Evolutionary conservation across 2,329 filamentous ascomycete genomes (phyloP).

Genomic region (Elsinoe arachidis): DNA sequence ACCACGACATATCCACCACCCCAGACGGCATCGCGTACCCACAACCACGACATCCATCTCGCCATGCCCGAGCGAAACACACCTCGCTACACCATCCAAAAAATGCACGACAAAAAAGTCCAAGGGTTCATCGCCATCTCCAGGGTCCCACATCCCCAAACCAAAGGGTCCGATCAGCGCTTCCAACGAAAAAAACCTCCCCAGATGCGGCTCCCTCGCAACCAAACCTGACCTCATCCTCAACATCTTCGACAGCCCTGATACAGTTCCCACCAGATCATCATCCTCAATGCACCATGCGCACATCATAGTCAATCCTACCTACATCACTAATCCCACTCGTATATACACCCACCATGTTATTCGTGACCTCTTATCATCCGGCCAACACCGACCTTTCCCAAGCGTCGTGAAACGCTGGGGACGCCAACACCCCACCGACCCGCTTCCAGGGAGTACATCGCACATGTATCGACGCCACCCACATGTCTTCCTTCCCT

Average conservation of each 20-base stretch:
- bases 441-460: neutral
- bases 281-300: neutral
- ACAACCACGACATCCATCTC: neutral
- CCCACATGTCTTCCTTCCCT: neutral
- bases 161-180: neutral
- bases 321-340: neutral
- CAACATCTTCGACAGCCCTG: neutral
- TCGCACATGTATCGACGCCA: slow-evolving; percentile 6
- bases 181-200: neutral
- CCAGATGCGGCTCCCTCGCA: neutral
- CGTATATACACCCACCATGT: neutral
- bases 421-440: slow-evolving; percentile 9
- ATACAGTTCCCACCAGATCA: neutral
- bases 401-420: slow-evolving; percentile 1
- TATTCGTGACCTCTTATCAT: too few relatives aligned
- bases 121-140: neutral
- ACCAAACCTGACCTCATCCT: slow-evolving; percentile 2
- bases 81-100: neutral
- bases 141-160: neutral
- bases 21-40: neutral
- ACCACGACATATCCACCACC: neutral
- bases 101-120: neutral
- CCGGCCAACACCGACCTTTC: neutral
- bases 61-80: neutral
- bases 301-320: neutral